Evolutionary conservation across 2,329 filamentous ascomycete species (phyloP).

Genomic region (Bipolaris cookei): DNA sequence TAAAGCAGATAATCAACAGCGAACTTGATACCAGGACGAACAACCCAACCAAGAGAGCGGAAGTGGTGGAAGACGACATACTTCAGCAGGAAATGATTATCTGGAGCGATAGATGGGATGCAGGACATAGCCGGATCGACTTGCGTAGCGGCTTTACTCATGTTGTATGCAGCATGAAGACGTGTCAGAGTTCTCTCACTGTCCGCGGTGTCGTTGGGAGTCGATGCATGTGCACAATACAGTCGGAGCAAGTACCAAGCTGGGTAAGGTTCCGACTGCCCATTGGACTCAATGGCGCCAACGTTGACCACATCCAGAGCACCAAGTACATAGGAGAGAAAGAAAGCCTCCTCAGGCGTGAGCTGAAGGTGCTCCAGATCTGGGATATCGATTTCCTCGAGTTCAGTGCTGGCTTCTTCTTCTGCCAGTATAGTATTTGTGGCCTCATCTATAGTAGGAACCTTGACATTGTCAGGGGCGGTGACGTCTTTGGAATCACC

Average conservation of each 20-base stretch:
- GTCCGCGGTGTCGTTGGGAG: conserved; percentile 50
- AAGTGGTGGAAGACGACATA: conserved; percentile 97
- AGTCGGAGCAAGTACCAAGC: conserved; percentile 51
- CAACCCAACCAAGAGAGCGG: conserved; percentile 92
- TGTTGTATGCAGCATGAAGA: conserved; percentile 23
- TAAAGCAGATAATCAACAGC: conserved; percentile 95
- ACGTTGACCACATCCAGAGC: conserved; percentile 68
- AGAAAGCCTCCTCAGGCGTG: conserved; percentile 89
- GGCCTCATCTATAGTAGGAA: conserved; percentile 21
- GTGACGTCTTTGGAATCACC: conserved; percentile 30
- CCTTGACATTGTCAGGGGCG: conserved; percentile 22
- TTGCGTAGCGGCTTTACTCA: conserved; percentile 16
- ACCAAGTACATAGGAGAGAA: conserved; percentile 81
- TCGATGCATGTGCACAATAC: conserved; percentile 73
- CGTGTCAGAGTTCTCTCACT: conserved; percentile 14
- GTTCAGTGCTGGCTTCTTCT: conserved; percentile 5
- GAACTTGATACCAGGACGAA: conserved; percentile 91
- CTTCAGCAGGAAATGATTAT: conserved; percentile 83
- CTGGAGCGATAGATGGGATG: conserved; percentile 62
- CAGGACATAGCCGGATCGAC: conserved; percentile 13
- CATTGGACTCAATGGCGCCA: conserved; percentile 40
- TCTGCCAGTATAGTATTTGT: conserved; percentile 14
- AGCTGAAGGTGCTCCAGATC: conserved; percentile 87
- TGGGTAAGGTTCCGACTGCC: conserved; percentile 52
- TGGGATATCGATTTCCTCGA: conserved; percentile 23